Conservation (phyloP, 768 basidiomycete species). For the Lyophyllum decastes region DNA sequence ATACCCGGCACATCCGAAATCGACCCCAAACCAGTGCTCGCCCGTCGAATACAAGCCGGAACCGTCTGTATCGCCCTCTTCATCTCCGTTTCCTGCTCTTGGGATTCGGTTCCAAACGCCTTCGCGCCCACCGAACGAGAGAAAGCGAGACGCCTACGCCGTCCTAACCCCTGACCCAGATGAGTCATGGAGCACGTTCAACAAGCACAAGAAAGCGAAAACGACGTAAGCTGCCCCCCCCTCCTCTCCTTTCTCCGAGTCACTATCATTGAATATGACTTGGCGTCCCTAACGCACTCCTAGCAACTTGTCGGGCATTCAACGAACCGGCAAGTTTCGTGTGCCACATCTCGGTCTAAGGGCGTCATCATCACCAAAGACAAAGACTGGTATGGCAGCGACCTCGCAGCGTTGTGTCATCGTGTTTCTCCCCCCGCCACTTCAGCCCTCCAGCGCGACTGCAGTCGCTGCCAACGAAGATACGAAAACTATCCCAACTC, state of each 20-base stretch:
- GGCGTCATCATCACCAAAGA: background rate
- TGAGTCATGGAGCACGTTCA: constrained; percentile 39
- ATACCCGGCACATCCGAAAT: background rate
- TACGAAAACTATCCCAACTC: background rate
- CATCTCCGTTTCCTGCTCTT: constrained; percentile 3
- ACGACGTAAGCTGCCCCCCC: constrained; percentile 12
- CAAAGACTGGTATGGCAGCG: constrained; percentile 22
- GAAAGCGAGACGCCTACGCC: constrained; percentile 27
- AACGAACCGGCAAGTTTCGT: constrained; percentile 15
- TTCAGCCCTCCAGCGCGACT: background rate
- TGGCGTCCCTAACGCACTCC: no score
- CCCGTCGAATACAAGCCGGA: background rate
- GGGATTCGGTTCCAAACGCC: background rate
- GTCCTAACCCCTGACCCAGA: constrained; percentile 29
- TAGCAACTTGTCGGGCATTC: background rate
- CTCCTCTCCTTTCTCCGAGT: background rate
- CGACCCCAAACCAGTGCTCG: background rate
- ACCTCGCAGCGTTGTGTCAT: constrained; percentile 19
- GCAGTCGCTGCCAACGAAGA: background rate
- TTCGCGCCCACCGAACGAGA: background rate
- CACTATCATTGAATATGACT: no score
- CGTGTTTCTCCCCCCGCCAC: constrained; percentile 10
- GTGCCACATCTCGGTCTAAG: constrained; percentile 5
- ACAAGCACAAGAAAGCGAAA: constrained; percentile 31
- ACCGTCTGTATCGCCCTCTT: background rate